Evolutionary conservation across 2,329 filamentous ascomycete species (phyloP).

Genomic region (Cladosporium sp.): DNA sequence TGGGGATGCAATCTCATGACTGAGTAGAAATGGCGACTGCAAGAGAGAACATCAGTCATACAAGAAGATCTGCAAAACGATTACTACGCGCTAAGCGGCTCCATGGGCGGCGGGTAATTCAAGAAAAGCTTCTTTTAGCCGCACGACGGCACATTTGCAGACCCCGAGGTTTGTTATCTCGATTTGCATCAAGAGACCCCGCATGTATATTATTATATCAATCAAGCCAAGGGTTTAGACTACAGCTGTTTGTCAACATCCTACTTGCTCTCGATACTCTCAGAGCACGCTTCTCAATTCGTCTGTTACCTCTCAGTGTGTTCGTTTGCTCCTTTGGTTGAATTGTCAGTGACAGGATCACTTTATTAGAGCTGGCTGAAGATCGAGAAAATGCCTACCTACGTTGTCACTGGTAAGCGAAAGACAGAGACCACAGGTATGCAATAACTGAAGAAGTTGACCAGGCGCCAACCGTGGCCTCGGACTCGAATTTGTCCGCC

Average conservation of each 20-base stretch:
- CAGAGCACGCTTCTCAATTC: neutral
- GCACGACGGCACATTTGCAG: neutral
- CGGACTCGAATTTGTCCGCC: constrained; percentile 50
- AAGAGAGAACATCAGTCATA: neutral
- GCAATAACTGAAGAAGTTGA: constrained; percentile 33
- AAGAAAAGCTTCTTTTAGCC: constrained; percentile 1
- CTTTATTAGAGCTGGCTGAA: too few species aligned
- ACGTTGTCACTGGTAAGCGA: constrained; percentile 5
- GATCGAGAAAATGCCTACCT: constrained; percentile 1
- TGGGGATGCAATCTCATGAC: neutral
- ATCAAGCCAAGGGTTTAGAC: neutral
- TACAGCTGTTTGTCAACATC: neutral
- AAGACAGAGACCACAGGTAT: neutral
- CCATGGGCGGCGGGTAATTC: constrained; percentile 6
- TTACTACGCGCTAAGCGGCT: neutral
- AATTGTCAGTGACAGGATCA: too few species aligned
- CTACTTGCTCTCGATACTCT: neutral
- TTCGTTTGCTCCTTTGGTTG: too few species aligned
- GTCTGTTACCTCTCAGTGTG: too few species aligned
- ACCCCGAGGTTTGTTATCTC: neutral
- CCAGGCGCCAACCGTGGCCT: constrained; percentile 44
- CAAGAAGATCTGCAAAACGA: neutral
- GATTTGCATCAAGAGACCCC: neutral
- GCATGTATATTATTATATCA: constrained; percentile 8
- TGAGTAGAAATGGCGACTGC: neutral